Conservation (phyloP, 306 rosid genomes). For the Cucurbita pepo region DNA sequence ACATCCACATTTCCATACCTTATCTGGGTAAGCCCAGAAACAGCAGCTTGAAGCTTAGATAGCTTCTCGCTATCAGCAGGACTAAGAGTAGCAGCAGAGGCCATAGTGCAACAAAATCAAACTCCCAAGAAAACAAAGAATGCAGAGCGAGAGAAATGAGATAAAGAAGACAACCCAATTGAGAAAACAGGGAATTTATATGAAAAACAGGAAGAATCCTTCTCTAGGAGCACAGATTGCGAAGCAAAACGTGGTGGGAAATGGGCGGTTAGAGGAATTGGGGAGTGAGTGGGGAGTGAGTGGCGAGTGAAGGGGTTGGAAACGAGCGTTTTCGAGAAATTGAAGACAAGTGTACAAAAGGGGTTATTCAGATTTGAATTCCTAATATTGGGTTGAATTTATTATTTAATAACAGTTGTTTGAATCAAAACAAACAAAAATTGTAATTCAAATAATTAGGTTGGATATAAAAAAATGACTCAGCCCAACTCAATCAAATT, state of each 20-base stretch:
- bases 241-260: neutral
- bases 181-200: neutral
- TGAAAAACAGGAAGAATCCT: neutral
- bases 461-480: too few relatives aligned
- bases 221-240: neutral
- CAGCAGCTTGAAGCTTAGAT: conserved; percentile 47
- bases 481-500: too few relatives aligned
- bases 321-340: neutral
- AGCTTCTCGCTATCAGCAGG: conserved; percentile 32
- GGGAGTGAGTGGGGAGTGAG: neutral
- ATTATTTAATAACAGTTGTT: too few relatives aligned
- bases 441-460: too few relatives aligned
- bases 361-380: neutral
- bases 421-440: too few relatives aligned
- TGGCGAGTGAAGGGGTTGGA: neutral
- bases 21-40: conserved; percentile 58
- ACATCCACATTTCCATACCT: conserved; percentile 25
- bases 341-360: neutral
- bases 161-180: neutral
- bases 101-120: conserved; percentile 22
- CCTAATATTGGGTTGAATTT: too few relatives aligned
- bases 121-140: neutral
- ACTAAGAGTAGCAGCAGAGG: conserved; percentile 32
- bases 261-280: neutral
- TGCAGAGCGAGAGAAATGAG: neutral